Base-by-base conservation (phyloP, 2,329 filamentous ascomycete species). In the Aureobasidium sp. region DNA sequence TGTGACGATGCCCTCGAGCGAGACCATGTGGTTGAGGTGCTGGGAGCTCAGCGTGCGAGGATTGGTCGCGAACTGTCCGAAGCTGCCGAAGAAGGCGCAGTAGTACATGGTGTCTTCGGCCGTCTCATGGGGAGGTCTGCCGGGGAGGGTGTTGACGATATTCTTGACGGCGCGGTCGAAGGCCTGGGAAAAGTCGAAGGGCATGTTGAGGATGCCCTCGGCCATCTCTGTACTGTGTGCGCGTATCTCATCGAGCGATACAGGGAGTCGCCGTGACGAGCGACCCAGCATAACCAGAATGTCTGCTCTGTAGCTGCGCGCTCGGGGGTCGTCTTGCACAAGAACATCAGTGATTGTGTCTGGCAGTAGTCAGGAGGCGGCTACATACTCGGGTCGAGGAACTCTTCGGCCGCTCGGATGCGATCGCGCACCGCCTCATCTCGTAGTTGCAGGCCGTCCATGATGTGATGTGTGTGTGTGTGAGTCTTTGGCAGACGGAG, bases 11-110 rank as follows among this genome's bases (percentile, higher is more conserved):
- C 94, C 94, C 76, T 99, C 94, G 57, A 99, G 82, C 3, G 92
- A 96, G 15, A 99, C 90, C 92, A 99, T 97, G 71, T 90, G 87
- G 75, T 99, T 99, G 62, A 99, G 83, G 70, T 96, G 90, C 44
- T 85, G 82, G 2, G 93, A 97, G 56, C 90, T 90, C 33, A 99
- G 78, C 0, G 94, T 97, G 67, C 94, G 85, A 44, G 94, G 94
- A 71, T 97, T 99, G 82, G 92, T 97, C 14, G 92, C 84, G 73
- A 90, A 94, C 72, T 97, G 87, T 67, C 95, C 94, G 72, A 99
- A 99, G 72, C 91, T 96, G 67, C 94, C 94, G 61, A 93, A 85
- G 78, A 90, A 97, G n/a, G 94, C 94, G 71, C 94, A 97, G 74
- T 99, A 97, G 77, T 96, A 99, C 68, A 82, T 76, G 45, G 86